Evolutionary conservation across 371 early-diverging fungal species (phyloP).

Genomic region (Entomophthora muscae): DNA sequence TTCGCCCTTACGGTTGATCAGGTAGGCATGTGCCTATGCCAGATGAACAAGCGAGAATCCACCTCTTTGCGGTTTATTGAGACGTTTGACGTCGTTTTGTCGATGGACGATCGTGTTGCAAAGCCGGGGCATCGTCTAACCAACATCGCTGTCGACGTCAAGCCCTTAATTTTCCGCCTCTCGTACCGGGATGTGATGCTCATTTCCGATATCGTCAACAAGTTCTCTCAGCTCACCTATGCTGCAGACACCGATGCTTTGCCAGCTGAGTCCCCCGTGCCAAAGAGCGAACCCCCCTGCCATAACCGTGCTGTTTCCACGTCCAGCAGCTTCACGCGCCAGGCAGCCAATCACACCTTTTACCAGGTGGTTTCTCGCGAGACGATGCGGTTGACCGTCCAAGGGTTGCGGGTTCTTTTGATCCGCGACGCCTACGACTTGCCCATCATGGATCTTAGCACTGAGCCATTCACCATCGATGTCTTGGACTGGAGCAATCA

Average conservation of each 20-base stretch:
- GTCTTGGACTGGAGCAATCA: constrained; percentile 73
- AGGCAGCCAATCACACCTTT: not conserved
- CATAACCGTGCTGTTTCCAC: not conserved
- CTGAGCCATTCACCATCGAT: constrained; percentile 59
- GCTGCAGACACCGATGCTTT: constrained; percentile 4
- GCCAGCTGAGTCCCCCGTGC: not conserved
- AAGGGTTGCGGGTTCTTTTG: constrained; percentile 62
- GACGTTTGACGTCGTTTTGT: constrained; percentile 60
- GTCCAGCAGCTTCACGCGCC: not conserved
- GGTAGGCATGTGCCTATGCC: constrained; percentile 81
- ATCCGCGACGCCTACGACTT: constrained; percentile 85
- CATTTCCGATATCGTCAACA: constrained; percentile 60
- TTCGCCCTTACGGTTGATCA: constrained; percentile 55
- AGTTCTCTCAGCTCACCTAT: constrained; percentile 38
- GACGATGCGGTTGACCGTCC: constrained; percentile 22
- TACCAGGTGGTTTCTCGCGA: constrained; percentile 6
- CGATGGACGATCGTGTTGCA: constrained; percentile 46
- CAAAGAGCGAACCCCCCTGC: not conserved
- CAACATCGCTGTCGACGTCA: constrained; percentile 35
- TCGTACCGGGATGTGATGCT: constrained; percentile 73
- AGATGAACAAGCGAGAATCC: constrained; percentile 62
- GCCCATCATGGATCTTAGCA: constrained; percentile 73
- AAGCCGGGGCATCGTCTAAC: constrained; percentile 32
- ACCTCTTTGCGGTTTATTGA: constrained; percentile 75
- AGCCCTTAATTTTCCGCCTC: constrained; percentile 40